These are phyloP conservation scores for Bolboschoenus planiculmis DNA, from an alignment of 176 grass and related monocot species.

Conservation along the genomic window DNA sequence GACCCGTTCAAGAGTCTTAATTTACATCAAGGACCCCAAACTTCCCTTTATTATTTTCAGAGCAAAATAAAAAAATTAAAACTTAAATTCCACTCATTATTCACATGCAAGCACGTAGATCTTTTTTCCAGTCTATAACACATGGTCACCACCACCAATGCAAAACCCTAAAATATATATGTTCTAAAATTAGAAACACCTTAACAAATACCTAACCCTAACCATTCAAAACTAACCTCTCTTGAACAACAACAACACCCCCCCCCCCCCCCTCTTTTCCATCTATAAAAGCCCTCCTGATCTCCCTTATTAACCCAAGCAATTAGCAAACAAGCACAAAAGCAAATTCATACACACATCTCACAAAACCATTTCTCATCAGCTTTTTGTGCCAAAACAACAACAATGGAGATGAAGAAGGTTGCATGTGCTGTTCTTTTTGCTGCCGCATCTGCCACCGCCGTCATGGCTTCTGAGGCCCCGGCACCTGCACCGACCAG, in stretches of 20 bases:
- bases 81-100: slow-evolving; percentile 25
- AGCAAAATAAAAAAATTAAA: not conserved
- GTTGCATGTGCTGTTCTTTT: slow-evolving; percentile 76
- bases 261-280: slow-evolving; percentile 23
- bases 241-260: no score
- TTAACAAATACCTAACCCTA: slow-evolving; percentile 19
- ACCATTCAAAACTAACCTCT: slow-evolving; percentile 10
- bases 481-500: slow-evolving; percentile 59
- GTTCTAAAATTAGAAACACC: not conserved
- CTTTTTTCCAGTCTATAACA: slow-evolving; percentile 17
- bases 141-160: slow-evolving; percentile 30
- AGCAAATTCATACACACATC: slow-evolving; percentile 20
- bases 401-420: slow-evolving; percentile 92
- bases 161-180: slow-evolving; percentile 9
- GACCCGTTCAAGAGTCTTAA: slow-evolving; percentile 16
- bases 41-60: not conserved
- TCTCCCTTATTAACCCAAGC: slow-evolving; percentile 33
- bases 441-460: slow-evolving; percentile 53
- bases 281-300: slow-evolving; percentile 44
- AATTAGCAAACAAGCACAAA: slow-evolving; percentile 22
- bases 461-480: slow-evolving; percentile 53
- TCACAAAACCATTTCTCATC: slow-evolving; percentile 24
- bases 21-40: not conserved
- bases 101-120: slow-evolving; percentile 36
- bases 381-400: slow-evolving; percentile 32